Conservation (phyloP, 75 land plant species). For the Azolla pinnata region DNA sequence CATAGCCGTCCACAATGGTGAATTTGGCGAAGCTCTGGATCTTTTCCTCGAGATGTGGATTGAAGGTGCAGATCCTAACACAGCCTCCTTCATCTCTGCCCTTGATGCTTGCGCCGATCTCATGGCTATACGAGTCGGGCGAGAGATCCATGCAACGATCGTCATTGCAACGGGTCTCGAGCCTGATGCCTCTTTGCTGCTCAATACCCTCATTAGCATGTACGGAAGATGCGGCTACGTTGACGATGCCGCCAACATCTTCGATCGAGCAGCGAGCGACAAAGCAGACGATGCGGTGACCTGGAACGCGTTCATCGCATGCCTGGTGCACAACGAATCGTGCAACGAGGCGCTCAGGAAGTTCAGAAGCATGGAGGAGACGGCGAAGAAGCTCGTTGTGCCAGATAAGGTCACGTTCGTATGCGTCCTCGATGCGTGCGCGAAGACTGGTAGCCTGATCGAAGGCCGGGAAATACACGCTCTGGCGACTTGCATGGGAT, state of each 20-base stretch:
- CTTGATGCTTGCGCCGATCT: constrained; percentile 52
- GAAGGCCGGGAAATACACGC: constrained; percentile 41
- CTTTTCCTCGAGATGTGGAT: constrained; percentile 41
- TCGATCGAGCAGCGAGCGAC: too few species aligned
- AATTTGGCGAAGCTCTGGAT: constrained; percentile 22
- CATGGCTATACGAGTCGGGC: constrained; percentile 29
- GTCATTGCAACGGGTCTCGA: too few species aligned
- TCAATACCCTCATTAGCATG: too few species aligned
- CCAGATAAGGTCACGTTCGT: neutral
- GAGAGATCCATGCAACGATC: constrained; percentile 44
- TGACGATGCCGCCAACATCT: too few species aligned
- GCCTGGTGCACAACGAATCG: too few species aligned
- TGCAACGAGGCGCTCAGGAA: too few species aligned
- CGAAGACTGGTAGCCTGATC: neutral
- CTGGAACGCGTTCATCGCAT: too few species aligned
- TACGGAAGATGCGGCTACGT: too few species aligned
- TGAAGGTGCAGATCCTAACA: constrained; percentile 10
- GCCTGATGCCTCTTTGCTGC: too few species aligned
- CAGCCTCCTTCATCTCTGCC: constrained; percentile 32
- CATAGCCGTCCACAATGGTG: constrained; percentile 38
- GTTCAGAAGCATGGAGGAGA: too few species aligned
- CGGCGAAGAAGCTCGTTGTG: too few species aligned
- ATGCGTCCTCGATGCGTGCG: constrained; percentile 1
- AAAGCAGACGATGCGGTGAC: too few species aligned
- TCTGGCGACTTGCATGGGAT: constrained; percentile 19